Percentiles rank a stretch among this genome's conserved stretches.
Conservation (phyloP, 2,329 filamentous ascomycete genomes). For the Davidsoniella eucalypti region DNA sequence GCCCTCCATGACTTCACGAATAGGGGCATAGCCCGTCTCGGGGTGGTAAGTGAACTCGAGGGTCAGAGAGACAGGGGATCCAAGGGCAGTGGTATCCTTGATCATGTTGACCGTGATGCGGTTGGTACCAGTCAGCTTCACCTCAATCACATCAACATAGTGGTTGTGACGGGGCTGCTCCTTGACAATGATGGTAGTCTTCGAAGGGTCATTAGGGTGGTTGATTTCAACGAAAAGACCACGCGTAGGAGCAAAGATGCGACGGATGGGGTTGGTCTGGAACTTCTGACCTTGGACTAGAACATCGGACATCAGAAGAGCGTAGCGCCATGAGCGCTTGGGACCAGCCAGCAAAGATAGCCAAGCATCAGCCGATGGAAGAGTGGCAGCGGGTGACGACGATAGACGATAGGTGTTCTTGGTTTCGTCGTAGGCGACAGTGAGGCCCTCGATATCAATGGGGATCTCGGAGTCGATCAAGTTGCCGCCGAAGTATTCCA, state of each 20-base stretch:
- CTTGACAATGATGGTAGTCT: constrained; percentile 72
- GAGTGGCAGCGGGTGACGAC: constrained; percentile 50
- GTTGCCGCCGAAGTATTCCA: constrained; percentile 93
- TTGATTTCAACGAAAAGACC: constrained; percentile 82
- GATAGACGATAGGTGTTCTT: constrained; percentile 79
- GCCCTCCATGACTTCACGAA: constrained; percentile 86
- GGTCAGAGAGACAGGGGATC: constrained; percentile 64
- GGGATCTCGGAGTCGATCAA: constrained; percentile 56
- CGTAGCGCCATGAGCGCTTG: constrained; percentile 82
- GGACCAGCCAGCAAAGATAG: constrained; percentile 72
- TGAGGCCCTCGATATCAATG: constrained; percentile 70
- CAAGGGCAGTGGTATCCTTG: constrained; percentile 78
- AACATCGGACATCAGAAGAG: constrained; percentile 83
- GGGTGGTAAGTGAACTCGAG: constrained; percentile 88
- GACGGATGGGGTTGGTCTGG: constrained; percentile 87
- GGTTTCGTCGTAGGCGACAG: constrained; percentile 56
- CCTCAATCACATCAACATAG: constrained; percentile 75
- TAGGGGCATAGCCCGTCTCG: constrained; percentile 92
- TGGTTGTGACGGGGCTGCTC: constrained; percentile 78
- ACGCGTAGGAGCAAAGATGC: constrained; percentile 72
- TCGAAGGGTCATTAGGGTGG: constrained; percentile 63
- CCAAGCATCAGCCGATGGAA: constrained; percentile 75
- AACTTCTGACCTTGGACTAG: constrained; percentile 93
- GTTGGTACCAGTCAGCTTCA: constrained; percentile 56
- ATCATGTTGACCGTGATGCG: constrained; percentile 82